phyloP scores from a whole-genome alignment of 108 stramenopile genomes.

The Bacterosira constricta region DNA sequence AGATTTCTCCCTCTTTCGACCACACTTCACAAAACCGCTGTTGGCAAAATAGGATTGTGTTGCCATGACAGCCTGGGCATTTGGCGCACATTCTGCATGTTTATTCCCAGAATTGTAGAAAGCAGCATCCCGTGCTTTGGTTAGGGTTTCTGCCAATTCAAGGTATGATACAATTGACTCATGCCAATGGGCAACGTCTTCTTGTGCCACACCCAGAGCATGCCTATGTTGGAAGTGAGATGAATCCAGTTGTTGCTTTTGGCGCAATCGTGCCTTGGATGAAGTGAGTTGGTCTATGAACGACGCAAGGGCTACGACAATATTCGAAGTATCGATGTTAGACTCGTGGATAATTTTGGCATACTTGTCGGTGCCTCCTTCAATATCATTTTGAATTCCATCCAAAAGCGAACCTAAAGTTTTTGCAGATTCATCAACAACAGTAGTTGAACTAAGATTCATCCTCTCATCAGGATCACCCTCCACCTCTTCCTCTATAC shows the following conservation, averaged over 20 bases:
- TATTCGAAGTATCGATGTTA: slow-evolving; percentile 25
- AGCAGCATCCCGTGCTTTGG: slow-evolving; percentile 3
- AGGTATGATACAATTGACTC: slow-evolving; percentile 30
- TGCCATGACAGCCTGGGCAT: slow-evolving; percentile 25
- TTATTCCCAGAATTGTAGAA: slow-evolving; percentile 9
- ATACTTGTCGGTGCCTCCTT: slow-evolving; percentile 16
- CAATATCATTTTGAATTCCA: not conserved
- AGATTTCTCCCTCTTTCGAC: not conserved
- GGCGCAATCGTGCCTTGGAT: slow-evolving; percentile 3
- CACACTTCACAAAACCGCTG: slow-evolving; percentile 18
- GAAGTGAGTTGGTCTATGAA: slow-evolving; percentile 37
- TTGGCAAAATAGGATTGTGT: slow-evolving; percentile 46
- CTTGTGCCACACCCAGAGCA: not conserved
- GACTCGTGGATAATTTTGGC: slow-evolving; percentile 32
- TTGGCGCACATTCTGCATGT: slow-evolving; percentile 15
- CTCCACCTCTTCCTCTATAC: not conserved
- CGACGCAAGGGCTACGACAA: slow-evolving; percentile 25
- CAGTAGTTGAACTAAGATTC: not conserved
- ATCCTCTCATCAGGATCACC: not conserved
- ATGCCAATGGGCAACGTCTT: slow-evolving; percentile 28
- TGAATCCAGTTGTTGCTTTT: slow-evolving; percentile 3
- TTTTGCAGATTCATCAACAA: not conserved
- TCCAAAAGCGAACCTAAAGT: slow-evolving; percentile 7
- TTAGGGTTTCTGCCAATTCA: slow-evolving; percentile 9
- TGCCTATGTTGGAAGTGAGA: not conserved